phyloP scores from a whole-genome alignment of 768 basidiomycete species.

The Sutorius australiensis region DNA sequence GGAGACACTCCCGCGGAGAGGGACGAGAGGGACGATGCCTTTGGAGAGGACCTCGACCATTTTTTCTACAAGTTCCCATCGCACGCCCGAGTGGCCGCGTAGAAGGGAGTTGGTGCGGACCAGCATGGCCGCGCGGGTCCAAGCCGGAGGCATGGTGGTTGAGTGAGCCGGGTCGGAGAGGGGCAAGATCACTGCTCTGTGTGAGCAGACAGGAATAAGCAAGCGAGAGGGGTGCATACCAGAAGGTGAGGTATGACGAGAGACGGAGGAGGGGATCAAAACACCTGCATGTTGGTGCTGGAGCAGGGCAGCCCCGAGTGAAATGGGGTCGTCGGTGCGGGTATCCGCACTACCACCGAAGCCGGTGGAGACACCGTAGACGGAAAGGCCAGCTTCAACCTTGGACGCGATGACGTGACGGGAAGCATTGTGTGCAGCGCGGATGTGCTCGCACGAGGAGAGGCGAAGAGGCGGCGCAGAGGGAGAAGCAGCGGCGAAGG shows the following conservation, averaged over 20 bases:
- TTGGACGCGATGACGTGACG: conserved; percentile 64
- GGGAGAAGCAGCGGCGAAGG: conserved; percentile 40
- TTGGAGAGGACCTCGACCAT: conserved; percentile 70
- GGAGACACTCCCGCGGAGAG: conserved; percentile 79
- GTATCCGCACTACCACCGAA: conserved; percentile 90
- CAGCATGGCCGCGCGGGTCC: conserved; percentile 85
- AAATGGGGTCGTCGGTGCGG: conserved; percentile 66
- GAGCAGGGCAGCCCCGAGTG: conserved; percentile 77
- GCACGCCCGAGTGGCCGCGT: conserved; percentile 83
- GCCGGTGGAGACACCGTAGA: conserved; percentile 83
- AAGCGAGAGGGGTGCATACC: conserved; percentile 1
- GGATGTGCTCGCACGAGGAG: conserved; percentile 28
- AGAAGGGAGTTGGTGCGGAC: conserved; percentile 88
- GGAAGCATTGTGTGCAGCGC: conserved; percentile 55
- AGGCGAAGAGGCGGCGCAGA: conserved; percentile 22
- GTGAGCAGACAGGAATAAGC: background rate
- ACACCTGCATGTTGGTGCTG: conserved; percentile 82
- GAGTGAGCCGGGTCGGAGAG: conserved; percentile 66
- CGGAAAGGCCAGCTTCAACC: conserved; percentile 59
- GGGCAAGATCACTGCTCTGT: conserved; percentile 41
- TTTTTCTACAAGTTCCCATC: conserved; percentile 74
- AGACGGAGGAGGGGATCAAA: conserved; percentile 49
- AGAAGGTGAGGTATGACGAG: background rate
- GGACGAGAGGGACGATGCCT: conserved; percentile 76
- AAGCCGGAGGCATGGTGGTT: conserved; percentile 77